phyloP scores from a whole-genome alignment of 2,329 filamentous ascomycete species.

The Aspergillus fructus region DNA sequence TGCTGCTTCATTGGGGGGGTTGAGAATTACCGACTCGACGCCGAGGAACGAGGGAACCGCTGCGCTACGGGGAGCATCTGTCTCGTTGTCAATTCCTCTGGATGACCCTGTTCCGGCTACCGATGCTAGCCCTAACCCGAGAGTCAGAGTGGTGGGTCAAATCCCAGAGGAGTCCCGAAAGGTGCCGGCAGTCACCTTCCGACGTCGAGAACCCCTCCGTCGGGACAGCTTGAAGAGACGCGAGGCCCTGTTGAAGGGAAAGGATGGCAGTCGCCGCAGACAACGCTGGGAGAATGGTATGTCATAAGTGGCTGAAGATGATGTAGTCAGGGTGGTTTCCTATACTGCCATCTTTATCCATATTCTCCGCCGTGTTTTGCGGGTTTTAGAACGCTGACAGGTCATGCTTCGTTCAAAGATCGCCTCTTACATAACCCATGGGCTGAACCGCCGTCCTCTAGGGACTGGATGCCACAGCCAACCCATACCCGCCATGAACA shows the following conservation, averaged over 20 bases:
- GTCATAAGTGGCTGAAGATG: constrained; percentile 17
- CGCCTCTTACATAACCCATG: constrained; percentile 84
- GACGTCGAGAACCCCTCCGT: constrained; percentile 55
- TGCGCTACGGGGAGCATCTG: constrained; percentile 57
- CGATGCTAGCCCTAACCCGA: constrained; percentile 31
- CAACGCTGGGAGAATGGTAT: constrained; percentile 94
- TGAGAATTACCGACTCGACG: constrained; percentile 33
- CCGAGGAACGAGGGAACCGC: constrained; percentile 31
- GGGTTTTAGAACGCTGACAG: constrained; percentile 22
- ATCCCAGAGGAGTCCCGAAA: constrained; percentile 21
- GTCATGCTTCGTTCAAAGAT: constrained; percentile 54
- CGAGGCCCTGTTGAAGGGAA: constrained; percentile 79
- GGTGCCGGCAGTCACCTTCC: constrained; percentile 42
- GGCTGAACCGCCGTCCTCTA: constrained; percentile 74
- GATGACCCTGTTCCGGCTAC: constrained; percentile 53
- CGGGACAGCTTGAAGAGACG: constrained; percentile 65
- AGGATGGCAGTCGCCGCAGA: constrained; percentile 81
- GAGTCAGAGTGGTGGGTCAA: constrained; percentile 24
- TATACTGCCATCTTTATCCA: neutral
- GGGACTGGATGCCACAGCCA: constrained; percentile 79
- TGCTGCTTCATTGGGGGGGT: constrained; percentile 35
- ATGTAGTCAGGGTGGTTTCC: neutral
- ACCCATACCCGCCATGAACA: constrained; percentile 71
- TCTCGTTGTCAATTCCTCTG: constrained; percentile 71
- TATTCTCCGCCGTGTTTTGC: neutral